Conservation (phyloP, 2,329 filamentous ascomycete species). For the Scedosporium apiospermum region DNA sequence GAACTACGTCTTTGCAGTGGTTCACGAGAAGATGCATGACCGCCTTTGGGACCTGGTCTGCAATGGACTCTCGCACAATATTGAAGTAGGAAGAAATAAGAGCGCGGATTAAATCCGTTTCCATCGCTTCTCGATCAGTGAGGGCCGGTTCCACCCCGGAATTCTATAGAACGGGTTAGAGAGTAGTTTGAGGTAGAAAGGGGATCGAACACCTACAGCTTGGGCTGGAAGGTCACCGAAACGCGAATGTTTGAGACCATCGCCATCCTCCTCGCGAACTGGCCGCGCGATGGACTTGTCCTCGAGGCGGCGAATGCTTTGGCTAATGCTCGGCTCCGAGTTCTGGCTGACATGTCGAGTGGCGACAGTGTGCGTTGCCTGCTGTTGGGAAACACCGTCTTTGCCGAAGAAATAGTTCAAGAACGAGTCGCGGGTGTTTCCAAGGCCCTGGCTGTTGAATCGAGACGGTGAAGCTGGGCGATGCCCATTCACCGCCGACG, state of each 20-base stretch:
- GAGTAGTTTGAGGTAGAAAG: slow-evolving; percentile 1
- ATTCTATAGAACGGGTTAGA: slow-evolving; percentile 28
- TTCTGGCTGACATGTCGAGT: slow-evolving; percentile 66
- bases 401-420: slow-evolving; percentile 99
- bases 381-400: slow-evolving; percentile 50
- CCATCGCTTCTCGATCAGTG: slow-evolving; percentile 91
- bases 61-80: slow-evolving; percentile 96
- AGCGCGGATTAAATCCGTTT: slow-evolving; percentile 92
- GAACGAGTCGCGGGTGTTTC: slow-evolving; percentile 76
- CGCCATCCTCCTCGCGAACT: slow-evolving; percentile 28
- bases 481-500: slow-evolving; percentile 57
- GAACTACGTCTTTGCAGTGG: slow-evolving; percentile 94
- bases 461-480: slow-evolving; percentile 53
- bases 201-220: slow-evolving; percentile 40
- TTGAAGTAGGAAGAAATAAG: slow-evolving; percentile 99
- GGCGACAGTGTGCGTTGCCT: slow-evolving; percentile 5
- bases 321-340: slow-evolving; percentile 71
- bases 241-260: slow-evolving; percentile 15
- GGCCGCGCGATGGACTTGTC: slow-evolving; percentile 46
- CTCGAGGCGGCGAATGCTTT: slow-evolving; percentile 68
- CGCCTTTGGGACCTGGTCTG: slow-evolving; percentile 95
- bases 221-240: slow-evolving; percentile 34
- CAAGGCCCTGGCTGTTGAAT: slow-evolving; percentile 49
- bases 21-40: slow-evolving; percentile 99
- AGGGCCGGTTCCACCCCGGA: slow-evolving; percentile 70